Conservation (phyloP, 257 asterid genomes). For the Osmanthus fragrans region DNA sequence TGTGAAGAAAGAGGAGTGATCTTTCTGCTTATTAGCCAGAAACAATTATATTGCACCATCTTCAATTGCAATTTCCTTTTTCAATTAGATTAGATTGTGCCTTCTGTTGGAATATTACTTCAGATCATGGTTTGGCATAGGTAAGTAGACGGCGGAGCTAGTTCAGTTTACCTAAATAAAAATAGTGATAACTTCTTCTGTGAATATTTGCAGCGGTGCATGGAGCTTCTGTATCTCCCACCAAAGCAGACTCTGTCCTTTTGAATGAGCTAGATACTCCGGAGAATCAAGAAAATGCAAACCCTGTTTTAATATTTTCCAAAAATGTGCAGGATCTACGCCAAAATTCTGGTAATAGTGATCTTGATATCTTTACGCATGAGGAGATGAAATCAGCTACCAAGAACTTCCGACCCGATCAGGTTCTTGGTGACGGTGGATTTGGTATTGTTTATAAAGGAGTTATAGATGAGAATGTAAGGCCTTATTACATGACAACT, state of each 20-base stretch:
- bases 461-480: constrained; percentile 64
- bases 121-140: neutral
- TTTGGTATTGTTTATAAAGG: constrained; percentile 93
- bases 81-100: neutral
- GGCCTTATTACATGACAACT: constrained; percentile 56
- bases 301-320: constrained; percentile 46
- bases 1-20: neutral
- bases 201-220: neutral
- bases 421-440: constrained; percentile 95
- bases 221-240: constrained; percentile 29
- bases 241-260: constrained; percentile 42
- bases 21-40: neutral
- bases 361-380: constrained; percentile 80
- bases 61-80: neutral
- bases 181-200: neutral
- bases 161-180: neutral
- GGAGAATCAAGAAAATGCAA: constrained; percentile 9
- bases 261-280: neutral
- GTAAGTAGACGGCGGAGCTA: neutral
- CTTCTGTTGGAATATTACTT: neutral
- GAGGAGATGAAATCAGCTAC: constrained; percentile 96
- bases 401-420: constrained; percentile 78
- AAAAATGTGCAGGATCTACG: constrained; percentile 75
- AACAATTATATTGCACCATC: neutral
- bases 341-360: constrained; percentile 60